These are phyloP conservation scores for Suillus sp. DNA, from an alignment of 768 basidiomycete genomes.

Conservation along the genomic window DNA sequence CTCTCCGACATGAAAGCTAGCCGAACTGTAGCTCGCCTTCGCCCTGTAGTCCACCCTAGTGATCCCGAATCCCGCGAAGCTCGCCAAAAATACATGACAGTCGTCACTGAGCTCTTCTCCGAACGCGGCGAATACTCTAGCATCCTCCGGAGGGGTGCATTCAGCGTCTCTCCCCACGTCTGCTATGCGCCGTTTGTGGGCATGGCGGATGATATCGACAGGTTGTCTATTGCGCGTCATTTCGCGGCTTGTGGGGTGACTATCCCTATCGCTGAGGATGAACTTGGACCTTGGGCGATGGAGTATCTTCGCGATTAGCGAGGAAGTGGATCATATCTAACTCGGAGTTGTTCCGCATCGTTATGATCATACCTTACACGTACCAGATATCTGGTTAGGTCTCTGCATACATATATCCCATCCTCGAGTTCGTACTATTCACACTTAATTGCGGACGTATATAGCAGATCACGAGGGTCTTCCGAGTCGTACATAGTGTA, in stretches of 20 bases:
- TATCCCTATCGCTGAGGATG: slow-evolving; percentile 35
- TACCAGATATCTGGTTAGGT: slow-evolving; percentile 29
- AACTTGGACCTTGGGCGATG: slow-evolving; percentile 43
- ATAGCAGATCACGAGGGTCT: slow-evolving; percentile 17
- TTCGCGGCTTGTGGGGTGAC: slow-evolving; percentile 46
- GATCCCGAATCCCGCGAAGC: slow-evolving; percentile 37
- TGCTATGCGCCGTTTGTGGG: slow-evolving; percentile 36
- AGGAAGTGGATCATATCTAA: background rate
- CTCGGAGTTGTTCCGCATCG: background rate
- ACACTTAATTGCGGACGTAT: slow-evolving; percentile 18
- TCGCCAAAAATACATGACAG: slow-evolving; percentile 42
- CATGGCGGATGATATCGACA: slow-evolving; percentile 30
- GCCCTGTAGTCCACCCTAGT: slow-evolving; percentile 38
- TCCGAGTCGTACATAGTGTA: slow-evolving; percentile 9
- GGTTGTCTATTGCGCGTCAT: slow-evolving; percentile 41
- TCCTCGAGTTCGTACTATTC: slow-evolving; percentile 10
- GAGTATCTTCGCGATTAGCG: slow-evolving; percentile 31
- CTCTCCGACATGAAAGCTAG: slow-evolving; percentile 48
- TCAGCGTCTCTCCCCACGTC: slow-evolving; percentile 38
- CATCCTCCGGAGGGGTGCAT: slow-evolving; percentile 36
- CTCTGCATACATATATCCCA: slow-evolving; percentile 18
- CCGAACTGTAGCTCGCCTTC: slow-evolving; percentile 50
- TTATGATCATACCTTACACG: slow-evolving; percentile 15
- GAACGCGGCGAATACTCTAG: slow-evolving; percentile 42
- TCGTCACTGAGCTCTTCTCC: slow-evolving; percentile 44